Evolutionary conservation across 2,329 filamentous ascomycete genomes (phyloP).

Genomic region (Reticulascus tulasneorum): DNA sequence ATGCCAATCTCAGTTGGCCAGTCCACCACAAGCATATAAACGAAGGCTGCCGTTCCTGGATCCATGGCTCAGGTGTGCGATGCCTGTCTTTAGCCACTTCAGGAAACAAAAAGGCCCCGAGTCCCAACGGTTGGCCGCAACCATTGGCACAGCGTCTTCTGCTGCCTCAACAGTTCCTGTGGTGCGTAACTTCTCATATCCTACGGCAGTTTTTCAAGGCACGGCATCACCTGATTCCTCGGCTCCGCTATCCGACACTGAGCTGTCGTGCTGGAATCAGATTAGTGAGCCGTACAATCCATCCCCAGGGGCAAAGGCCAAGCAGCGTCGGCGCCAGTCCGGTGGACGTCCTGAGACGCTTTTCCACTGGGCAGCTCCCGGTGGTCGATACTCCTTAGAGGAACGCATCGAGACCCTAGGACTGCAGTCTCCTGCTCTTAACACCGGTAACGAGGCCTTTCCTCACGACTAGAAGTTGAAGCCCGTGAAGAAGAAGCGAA

Average conservation of each 20-base stretch:
- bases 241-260: too few species aligned
- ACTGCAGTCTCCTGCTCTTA: not conserved
- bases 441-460: slow-evolving; percentile 7
- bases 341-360: slow-evolving; percentile 1
- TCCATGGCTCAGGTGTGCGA: too few species aligned
- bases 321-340: not conserved
- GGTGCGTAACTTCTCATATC: slow-evolving; percentile 20
- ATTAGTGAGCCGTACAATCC: too few species aligned
- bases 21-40: too few species aligned
- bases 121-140: too few species aligned
- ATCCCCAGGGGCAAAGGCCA: not conserved
- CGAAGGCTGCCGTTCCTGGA: too few species aligned
- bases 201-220: slow-evolving; percentile 6
- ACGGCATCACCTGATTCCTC: not conserved
- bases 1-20: too few species aligned
- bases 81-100: too few species aligned
- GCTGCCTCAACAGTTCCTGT: not conserved
- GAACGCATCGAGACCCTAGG: not conserved
- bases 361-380: slow-evolving; percentile 11
- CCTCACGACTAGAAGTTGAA: slow-evolving; percentile 9
- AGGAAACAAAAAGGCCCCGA: too few species aligned
- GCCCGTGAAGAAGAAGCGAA: slow-evolving; percentile 6
- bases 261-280: too few species aligned
- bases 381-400: too few species aligned
- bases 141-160: not conserved